Conservation (phyloP, 768 basidiomycete genomes). For the Kondoa malvinella region DNA sequence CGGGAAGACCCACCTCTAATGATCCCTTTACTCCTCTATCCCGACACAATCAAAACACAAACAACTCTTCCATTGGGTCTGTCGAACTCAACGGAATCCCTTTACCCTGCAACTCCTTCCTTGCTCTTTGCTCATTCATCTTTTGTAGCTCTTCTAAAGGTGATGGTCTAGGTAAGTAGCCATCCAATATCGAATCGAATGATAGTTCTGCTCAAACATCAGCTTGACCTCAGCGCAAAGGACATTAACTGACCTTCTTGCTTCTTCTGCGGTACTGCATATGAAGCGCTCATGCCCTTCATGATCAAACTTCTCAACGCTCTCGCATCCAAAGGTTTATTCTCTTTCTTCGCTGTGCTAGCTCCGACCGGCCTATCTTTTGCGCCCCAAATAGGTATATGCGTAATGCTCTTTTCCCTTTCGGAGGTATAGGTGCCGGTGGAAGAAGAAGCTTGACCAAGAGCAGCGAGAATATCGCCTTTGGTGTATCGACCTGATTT, state of each 20-base stretch:
- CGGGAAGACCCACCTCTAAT: too few species aligned
- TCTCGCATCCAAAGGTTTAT: background rate
- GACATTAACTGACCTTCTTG: background rate
- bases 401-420: background rate
- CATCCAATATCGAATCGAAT: background rate
- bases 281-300: background rate
- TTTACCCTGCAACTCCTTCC: background rate
- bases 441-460: conserved; percentile 66
- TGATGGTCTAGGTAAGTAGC: background rate
- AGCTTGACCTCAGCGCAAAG: background rate
- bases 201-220: background rate
- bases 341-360: background rate
- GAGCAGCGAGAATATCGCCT: conserved; percentile 72
- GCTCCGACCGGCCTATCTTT: background rate
- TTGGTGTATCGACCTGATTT: conserved; percentile 87
- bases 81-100: background rate
- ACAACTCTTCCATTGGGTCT: background rate
- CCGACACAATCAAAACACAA: background rate
- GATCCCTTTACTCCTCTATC: too few species aligned
- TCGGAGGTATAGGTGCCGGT: conserved; percentile 35
- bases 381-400: background rate
- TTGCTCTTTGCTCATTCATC: background rate
- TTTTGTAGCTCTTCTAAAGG: background rate
- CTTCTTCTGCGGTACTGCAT: background rate
- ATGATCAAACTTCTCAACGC: background rate